A percentile compares a stretch with the other conserved stretches of the same genome.
Evolutionary conservation across 108 stramenopile genomes (phyloP).

Genomic region (Cylindrotheca closterium): DNA sequence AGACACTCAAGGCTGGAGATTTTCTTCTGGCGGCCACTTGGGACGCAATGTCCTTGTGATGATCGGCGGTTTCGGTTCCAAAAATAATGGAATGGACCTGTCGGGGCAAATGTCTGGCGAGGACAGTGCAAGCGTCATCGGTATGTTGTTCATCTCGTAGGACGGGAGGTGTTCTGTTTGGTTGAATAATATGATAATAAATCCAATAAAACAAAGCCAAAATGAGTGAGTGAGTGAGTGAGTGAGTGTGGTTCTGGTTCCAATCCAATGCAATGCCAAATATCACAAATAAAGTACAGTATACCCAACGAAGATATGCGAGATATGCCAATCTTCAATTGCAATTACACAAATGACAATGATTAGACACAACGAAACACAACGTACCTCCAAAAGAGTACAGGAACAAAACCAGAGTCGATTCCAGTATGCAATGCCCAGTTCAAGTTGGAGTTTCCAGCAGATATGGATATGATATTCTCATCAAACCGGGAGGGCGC

Average conservation of each 20-base stretch:
- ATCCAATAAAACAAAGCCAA: too few species aligned
- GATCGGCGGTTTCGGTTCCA: conserved; percentile 11
- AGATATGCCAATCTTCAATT: too few species aligned
- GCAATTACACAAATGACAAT: too few species aligned
- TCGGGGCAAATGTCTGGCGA: conserved; percentile 19
- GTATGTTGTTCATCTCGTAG: conserved; percentile 11
- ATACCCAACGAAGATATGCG: too few species aligned
- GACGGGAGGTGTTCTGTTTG: conserved; percentile 25
- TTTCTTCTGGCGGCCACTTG: conserved; percentile 8
- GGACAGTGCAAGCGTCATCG: conserved; percentile 14
- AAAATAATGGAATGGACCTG: conserved; percentile 21
- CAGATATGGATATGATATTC: conserved; percentile 33
- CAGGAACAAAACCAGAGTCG: conserved; percentile 36
- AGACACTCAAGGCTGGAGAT: conserved; percentile 36
- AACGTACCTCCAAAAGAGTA: conserved; percentile 67
- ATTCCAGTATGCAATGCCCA: conserved; percentile 66
- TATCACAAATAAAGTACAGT: too few species aligned
- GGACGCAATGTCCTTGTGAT: conserved; percentile 5
- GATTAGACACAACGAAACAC: too few species aligned
- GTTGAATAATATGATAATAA: too few species aligned
- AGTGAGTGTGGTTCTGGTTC: too few species aligned
- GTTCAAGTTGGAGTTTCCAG: conserved; percentile 66
- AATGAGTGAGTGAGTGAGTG: too few species aligned
- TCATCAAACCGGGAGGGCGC: conserved; percentile 21
- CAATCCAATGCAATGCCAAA: too few species aligned